Conservation (phyloP, 2,329 filamentous ascomycete species). For the Diaporthe sp. region DNA sequence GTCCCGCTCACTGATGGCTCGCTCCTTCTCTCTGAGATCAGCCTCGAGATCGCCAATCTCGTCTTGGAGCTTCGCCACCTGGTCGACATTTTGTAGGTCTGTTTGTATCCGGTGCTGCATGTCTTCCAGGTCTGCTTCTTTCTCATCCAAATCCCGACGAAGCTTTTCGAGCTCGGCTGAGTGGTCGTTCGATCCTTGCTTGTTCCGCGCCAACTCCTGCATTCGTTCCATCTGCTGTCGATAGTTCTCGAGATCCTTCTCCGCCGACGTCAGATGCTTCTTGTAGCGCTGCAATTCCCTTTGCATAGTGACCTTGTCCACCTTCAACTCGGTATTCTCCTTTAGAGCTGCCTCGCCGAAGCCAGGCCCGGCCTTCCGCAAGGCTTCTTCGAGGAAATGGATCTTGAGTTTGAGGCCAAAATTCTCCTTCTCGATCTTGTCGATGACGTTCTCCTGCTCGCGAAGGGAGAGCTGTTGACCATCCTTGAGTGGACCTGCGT, state of each 20-base stretch:
- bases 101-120: slow-evolving; percentile 71
- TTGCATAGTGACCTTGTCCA: slow-evolving; percentile 90
- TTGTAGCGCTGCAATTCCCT: slow-evolving; percentile 87
- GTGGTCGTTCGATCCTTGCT: slow-evolving; percentile 78
- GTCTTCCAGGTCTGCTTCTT: slow-evolving; percentile 71
- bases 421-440: slow-evolving; percentile 98
- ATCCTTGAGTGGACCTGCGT: slow-evolving; percentile 73
- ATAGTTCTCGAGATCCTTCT: slow-evolving; percentile 88
- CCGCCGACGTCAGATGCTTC: slow-evolving; percentile 84
- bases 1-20: slow-evolving; percentile 78
- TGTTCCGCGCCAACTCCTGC: slow-evolving; percentile 83
- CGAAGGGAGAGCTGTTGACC: slow-evolving; percentile 92
- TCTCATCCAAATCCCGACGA: slow-evolving; percentile 67
- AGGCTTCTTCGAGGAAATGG: slow-evolving; percentile 92
- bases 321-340: slow-evolving; percentile 97
- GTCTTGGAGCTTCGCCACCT: slow-evolving; percentile 77
- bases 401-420: slow-evolving; percentile 98
- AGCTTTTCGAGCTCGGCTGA: slow-evolving; percentile 71
- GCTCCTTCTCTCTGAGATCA: slow-evolving; percentile 81
- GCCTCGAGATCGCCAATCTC: slow-evolving; percentile 82
- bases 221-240: slow-evolving; percentile 85
- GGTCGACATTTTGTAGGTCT: slow-evolving; percentile 67
- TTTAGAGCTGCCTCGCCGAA: slow-evolving; percentile 90
- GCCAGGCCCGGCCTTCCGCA: slow-evolving; percentile 88
- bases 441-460: slow-evolving; percentile 95